Percentiles rank a stretch among this genome's conserved stretches.
Evolutionary conservation across 768 basidiomycete genomes (phyloP).

Genomic region (Phaeolepiota aurea): DNA sequence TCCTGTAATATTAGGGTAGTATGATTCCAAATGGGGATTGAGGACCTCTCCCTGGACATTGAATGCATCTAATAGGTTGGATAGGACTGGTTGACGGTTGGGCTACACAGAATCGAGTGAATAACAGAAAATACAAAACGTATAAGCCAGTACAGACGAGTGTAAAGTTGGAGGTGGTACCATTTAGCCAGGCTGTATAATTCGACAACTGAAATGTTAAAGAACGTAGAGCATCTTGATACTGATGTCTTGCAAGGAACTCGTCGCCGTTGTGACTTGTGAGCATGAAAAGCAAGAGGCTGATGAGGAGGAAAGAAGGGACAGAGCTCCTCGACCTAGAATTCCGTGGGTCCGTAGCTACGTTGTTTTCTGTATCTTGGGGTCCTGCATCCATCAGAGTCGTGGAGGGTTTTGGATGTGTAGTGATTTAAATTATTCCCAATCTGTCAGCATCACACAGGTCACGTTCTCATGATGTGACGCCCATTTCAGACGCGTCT

Average conservation of each 20-base stretch:
- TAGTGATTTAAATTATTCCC: too few species aligned
- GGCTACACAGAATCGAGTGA: constrained; percentile 28
- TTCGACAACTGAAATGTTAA: constrained; percentile 59
- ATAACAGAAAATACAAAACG: constrained; percentile 1
- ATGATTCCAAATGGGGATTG: constrained; percentile 42
- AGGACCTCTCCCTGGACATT: constrained; percentile 33
- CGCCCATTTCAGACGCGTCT: background rate
- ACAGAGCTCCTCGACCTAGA: constrained; percentile 47
- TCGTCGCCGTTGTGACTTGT: constrained; percentile 70
- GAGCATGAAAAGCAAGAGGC: constrained; percentile 71
- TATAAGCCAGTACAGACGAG: constrained; percentile 33
- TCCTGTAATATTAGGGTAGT: constrained; percentile 72
- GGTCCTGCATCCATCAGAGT: constrained; percentile 15
- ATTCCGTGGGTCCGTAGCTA: constrained; percentile 15
- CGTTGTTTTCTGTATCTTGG: constrained; percentile 30
- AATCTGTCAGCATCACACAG: too few species aligned
- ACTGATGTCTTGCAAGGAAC: constrained; percentile 52
- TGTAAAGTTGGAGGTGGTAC: constrained; percentile 55
- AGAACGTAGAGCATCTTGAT: constrained; percentile 53
- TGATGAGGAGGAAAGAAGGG: constrained; percentile 67
- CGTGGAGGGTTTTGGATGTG: background rate
- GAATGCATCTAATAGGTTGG: constrained; percentile 41
- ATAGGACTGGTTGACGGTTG: constrained; percentile 29
- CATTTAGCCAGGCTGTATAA: constrained; percentile 70
- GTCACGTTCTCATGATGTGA: background rate